Evolutionary conservation across 225 moss, liverwort and hornwort genomes (phyloP).

Genomic region (Neckera pumila): DNA sequence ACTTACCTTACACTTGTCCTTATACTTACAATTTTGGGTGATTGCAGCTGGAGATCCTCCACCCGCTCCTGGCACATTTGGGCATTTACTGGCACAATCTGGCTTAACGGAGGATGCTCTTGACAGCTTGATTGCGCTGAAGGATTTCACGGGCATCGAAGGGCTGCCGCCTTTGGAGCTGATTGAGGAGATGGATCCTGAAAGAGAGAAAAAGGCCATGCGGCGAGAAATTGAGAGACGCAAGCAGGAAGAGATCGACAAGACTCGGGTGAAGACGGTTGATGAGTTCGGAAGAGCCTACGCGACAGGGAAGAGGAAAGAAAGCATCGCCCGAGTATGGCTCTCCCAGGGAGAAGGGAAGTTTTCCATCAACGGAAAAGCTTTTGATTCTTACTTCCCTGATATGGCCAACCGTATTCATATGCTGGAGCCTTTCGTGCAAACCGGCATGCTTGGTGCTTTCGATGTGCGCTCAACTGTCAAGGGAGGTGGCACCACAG

Average conservation of each 20-base stretch:
- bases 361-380: slow-evolving; percentile 67
- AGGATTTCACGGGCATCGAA: slow-evolving; percentile 78
- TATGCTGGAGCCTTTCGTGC: slow-evolving; percentile 74
- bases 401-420: slow-evolving; percentile 85
- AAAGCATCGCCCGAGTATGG: slow-evolving; percentile 88
- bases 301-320: slow-evolving; percentile 87
- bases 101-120: slow-evolving; percentile 77
- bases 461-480: slow-evolving; percentile 92
- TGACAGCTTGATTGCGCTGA: slow-evolving; percentile 85
- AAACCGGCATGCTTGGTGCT: slow-evolving; percentile 68
- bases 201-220: slow-evolving; percentile 73
- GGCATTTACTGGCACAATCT: slow-evolving; percentile 50
- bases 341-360: slow-evolving; percentile 74
- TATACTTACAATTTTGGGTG: not conserved
- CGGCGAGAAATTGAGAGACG: slow-evolving; percentile 78
- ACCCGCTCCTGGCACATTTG: slow-evolving; percentile 42
- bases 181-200: slow-evolving; percentile 84
- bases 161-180: slow-evolving; percentile 80
- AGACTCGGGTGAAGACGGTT: slow-evolving; percentile 72
- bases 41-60: slow-evolving; percentile 31
- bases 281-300: slow-evolving; percentile 87
- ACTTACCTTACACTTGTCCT: not conserved
- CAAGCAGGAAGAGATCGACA: slow-evolving; percentile 80
- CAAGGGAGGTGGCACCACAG: slow-evolving; percentile 91
- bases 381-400: slow-evolving; percentile 80